Conservation (phyloP, 805 yeast genomes). For the Wickerhamiella brachini region DNA sequence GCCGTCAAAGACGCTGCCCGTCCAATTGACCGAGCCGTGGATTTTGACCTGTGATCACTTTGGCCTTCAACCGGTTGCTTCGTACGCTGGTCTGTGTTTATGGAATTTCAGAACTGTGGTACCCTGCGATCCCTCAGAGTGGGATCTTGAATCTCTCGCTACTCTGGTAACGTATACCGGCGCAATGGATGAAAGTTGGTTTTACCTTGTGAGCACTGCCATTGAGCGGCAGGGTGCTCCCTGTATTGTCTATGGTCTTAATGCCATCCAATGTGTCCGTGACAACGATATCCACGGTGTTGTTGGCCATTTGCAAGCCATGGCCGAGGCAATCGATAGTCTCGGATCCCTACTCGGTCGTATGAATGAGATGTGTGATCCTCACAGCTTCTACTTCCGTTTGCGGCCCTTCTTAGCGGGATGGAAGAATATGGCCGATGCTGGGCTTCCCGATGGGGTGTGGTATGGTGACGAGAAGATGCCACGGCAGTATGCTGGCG, state of each 20-base stretch:
- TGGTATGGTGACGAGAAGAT: conserved; percentile 51
- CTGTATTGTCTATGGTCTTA: conserved; percentile 51
- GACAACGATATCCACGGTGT: conserved; percentile 32
- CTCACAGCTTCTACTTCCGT: conserved; percentile 76
- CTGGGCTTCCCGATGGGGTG: conserved; percentile 70
- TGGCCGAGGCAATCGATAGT: conserved; percentile 64
- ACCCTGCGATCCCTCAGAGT: conserved; percentile 23
- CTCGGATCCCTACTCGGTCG: conserved; percentile 60
- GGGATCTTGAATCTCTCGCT: conserved; percentile 57
- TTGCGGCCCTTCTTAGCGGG: conserved; percentile 87
- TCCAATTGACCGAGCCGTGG: conserved; percentile 57
- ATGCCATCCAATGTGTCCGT: conserved; percentile 46
- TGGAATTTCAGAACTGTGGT: conserved; percentile 72
- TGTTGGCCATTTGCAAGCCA: conserved; percentile 36
- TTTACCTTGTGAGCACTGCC: conserved; percentile 73
- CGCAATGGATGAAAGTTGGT: conserved; percentile 85
- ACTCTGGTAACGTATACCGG: conserved; percentile 82
- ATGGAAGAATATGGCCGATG: conserved; percentile 82
- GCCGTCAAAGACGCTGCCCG: conserved; percentile 46
- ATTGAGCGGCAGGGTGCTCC: conserved; percentile 75
- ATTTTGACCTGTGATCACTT: conserved; percentile 41
- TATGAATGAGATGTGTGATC: conserved; percentile 92
- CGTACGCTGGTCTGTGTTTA: conserved; percentile 74
- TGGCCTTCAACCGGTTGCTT: conserved; percentile 73
- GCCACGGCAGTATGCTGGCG: conserved; percentile 61